Evolutionary conservation across 2,329 filamentous ascomycete genomes (phyloP).

Genomic region (Berkeleyomyces rouxiae): DNA sequence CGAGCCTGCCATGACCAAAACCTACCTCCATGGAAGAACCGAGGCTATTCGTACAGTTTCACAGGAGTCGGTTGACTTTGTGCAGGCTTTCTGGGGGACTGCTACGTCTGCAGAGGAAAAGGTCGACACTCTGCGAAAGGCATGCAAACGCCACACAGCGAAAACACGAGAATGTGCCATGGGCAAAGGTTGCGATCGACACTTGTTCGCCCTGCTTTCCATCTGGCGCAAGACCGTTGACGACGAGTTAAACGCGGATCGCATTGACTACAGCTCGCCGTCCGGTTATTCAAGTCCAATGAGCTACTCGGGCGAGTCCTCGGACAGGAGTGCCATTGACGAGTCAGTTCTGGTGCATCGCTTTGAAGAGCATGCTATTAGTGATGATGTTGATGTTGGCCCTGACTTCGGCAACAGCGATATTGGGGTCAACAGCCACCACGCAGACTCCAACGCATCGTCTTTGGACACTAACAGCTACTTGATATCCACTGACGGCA

Average conservation of each 20-base stretch:
- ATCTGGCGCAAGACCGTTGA: conserved; percentile 87
- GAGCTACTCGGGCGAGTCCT: conserved; percentile 3
- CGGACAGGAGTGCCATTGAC: background rate
- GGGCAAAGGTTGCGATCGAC: conserved; percentile 78
- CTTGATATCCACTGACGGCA: background rate
- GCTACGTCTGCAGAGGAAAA: conserved; percentile 72
- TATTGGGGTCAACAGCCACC: background rate
- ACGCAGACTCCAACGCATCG: background rate
- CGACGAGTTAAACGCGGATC: conserved; percentile 39
- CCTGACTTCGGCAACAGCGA: background rate
- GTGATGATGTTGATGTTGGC: background rate
- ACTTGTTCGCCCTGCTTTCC: conserved; percentile 85
- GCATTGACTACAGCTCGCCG: conserved; percentile 45
- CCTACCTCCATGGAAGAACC: conserved; percentile 81
- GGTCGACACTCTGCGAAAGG: conserved; percentile 67
- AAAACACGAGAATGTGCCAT: conserved; percentile 76
- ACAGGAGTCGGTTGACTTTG: conserved; percentile 68
- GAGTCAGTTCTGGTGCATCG: background rate
- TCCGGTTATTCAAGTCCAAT: conserved; percentile 23
- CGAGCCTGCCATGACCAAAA: conserved; percentile 96
- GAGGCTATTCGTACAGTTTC: conserved; percentile 84
- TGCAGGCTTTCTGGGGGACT: conserved; percentile 76
- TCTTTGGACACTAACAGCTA: background rate
- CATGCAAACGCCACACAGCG: conserved; percentile 65
- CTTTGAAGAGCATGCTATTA: background rate